A percentile compares a stretch with the other conserved stretches of the same genome.
These are phyloP conservation scores for Leucaena leucocephala DNA, from an alignment of 306 rosid species.

Conservation along the genomic window DNA sequence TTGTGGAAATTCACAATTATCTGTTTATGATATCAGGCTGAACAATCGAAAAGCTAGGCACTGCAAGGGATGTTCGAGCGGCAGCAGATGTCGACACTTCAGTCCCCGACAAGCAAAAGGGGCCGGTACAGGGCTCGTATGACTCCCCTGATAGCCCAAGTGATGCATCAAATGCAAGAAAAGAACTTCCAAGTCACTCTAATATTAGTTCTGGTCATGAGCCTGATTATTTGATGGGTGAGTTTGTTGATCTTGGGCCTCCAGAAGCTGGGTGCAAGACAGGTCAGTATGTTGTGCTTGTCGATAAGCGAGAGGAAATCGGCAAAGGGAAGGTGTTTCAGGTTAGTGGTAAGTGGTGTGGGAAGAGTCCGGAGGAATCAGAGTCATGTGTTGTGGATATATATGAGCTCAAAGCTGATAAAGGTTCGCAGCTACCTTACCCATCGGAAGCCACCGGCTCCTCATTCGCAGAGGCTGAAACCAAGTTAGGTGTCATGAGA, in stretches of 20 bases:
- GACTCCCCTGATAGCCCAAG: slow-evolving; percentile 59
- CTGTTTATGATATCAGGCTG: slow-evolving; percentile 59
- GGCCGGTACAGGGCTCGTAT: slow-evolving; percentile 42
- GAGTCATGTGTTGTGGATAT: slow-evolving; percentile 66
- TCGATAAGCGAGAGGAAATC: slow-evolving; percentile 53
- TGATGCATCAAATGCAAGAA: slow-evolving; percentile 48
- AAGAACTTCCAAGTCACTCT: slow-evolving; percentile 41
- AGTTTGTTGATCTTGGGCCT: slow-evolving; percentile 38
- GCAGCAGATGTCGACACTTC: slow-evolving; percentile 53
- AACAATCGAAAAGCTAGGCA: slow-evolving; percentile 90
- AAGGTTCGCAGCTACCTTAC: slow-evolving; percentile 57
- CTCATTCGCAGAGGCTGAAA: slow-evolving; percentile 74
- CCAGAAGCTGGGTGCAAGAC: slow-evolving; percentile 54
- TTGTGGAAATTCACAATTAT: neutral
- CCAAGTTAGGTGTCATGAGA: slow-evolving; percentile 71
- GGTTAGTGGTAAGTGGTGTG: slow-evolving; percentile 68
- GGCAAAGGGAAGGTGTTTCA: slow-evolving; percentile 75
- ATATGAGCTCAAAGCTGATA: slow-evolving; percentile 63
- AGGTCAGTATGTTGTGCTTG: slow-evolving; percentile 61
- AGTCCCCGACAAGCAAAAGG: slow-evolving; percentile 58
- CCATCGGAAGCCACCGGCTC: slow-evolving; percentile 66
- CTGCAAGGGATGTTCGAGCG: slow-evolving; percentile 67
- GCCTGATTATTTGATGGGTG: slow-evolving; percentile 43
- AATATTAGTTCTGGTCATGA: slow-evolving; percentile 34
- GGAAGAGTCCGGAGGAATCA: slow-evolving; percentile 62